phyloP scores from a whole-genome alignment of 495 filamentous ascomycete genomes.

The Niebla homalea region DNA sequence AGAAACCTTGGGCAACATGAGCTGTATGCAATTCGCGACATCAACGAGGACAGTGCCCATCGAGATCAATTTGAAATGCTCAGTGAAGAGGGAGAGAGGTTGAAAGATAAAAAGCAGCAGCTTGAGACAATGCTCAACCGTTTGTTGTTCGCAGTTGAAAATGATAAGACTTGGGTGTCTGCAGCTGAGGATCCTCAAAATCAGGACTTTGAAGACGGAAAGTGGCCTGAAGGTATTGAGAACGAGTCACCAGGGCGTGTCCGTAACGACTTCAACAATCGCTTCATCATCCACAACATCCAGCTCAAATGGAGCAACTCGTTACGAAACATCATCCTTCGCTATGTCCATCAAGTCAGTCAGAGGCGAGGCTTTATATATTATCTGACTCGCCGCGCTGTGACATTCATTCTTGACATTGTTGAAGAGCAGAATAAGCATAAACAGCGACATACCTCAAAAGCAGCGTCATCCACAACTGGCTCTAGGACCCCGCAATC shows the following conservation, averaged over 20 bases:
- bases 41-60: slow-evolving; percentile 37
- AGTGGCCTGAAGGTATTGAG: slow-evolving; percentile 18
- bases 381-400: slow-evolving; percentile 86
- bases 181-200: slow-evolving; percentile 14
- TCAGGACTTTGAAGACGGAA: slow-evolving; percentile 2
- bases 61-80: slow-evolving; percentile 53
- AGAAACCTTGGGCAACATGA: slow-evolving; percentile 52
- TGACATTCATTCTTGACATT: slow-evolving; percentile 96
- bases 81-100: slow-evolving; percentile 51
- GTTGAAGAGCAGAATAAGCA: slow-evolving; percentile 77
- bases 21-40: slow-evolving; percentile 41
- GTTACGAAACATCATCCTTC: slow-evolving; percentile 85
- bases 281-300: slow-evolving; percentile 93
- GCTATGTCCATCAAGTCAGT: slow-evolving; percentile 94
- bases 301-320: slow-evolving; percentile 98
- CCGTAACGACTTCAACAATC: slow-evolving; percentile 89
- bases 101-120: slow-evolving; percentile 64
- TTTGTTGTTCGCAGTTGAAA: slow-evolving; percentile 44
- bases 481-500: slow-evolving; percentile 24
- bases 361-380: slow-evolving; percentile 94
- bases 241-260: slow-evolving; percentile 49
- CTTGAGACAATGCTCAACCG: slow-evolving; percentile 59
- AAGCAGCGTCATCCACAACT: slow-evolving; percentile 23
- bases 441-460: slow-evolving; percentile 36
- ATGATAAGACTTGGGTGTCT: slow-evolving; percentile 21